Conservation (phyloP, 805 yeast species). For the Candida sonorensis region DNA sequence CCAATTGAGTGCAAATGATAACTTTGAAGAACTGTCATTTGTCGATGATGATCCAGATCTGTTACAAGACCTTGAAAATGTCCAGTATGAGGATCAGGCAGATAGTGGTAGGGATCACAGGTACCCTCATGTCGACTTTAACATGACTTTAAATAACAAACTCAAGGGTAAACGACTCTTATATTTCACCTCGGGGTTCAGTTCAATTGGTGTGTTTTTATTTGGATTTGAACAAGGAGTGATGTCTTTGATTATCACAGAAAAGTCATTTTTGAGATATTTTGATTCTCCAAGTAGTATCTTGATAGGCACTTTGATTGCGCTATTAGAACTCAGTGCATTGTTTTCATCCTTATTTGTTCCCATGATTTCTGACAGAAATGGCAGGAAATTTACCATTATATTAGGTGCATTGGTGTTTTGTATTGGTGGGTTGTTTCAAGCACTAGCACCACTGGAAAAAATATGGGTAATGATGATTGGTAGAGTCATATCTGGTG, state of each 20-base stretch:
- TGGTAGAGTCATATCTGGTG: slow-evolving; percentile 73
- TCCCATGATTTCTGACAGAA: slow-evolving; percentile 65
- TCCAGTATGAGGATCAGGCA: not conserved
- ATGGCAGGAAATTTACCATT: slow-evolving; percentile 76
- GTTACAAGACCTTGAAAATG: slow-evolving; percentile 1
- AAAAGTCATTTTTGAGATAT: slow-evolving; percentile 56
- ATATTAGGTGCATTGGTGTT: slow-evolving; percentile 69
- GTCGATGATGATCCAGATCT: slow-evolving; percentile 5
- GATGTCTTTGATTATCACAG: slow-evolving; percentile 77
- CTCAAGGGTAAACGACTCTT: slow-evolving; percentile 19
- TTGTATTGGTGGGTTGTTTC: slow-evolving; percentile 69
- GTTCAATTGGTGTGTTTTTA: slow-evolving; percentile 33
- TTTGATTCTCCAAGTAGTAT: slow-evolving; percentile 67
- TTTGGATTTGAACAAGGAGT: slow-evolving; percentile 74
- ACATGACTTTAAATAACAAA: slow-evolving; percentile 8
- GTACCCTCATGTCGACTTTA: slow-evolving; percentile 17
- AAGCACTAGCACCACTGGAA: slow-evolving; percentile 44
- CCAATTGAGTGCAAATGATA: no score
- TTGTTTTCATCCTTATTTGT: slow-evolving; percentile 65
- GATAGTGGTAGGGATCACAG: slow-evolving; percentile 1
- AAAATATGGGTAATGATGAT: slow-evolving; percentile 48
- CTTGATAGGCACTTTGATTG: slow-evolving; percentile 75
- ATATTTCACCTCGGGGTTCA: slow-evolving; percentile 21
- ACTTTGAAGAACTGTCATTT: no score
- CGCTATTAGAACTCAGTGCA: slow-evolving; percentile 81